Evolutionary conservation across 306 rosid genomes (phyloP).

Genomic region (Begonia fuchsioides): DNA sequence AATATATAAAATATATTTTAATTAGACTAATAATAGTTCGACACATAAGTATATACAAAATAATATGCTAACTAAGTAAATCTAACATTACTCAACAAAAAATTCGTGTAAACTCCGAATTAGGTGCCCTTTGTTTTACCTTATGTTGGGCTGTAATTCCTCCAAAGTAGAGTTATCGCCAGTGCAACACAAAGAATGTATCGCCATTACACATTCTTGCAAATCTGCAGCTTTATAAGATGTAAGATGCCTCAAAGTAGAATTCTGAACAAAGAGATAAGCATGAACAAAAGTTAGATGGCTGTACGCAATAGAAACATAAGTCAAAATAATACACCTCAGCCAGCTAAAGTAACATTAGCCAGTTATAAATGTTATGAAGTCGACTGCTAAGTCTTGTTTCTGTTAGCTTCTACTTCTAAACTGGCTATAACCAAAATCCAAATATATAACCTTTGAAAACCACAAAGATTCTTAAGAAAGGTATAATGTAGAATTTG

Average conservation of each 20-base stretch:
- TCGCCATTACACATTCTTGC: conserved; percentile 51
- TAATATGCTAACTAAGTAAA: too few species aligned
- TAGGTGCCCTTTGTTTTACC: conserved; percentile 16
- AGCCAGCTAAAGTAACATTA: neutral
- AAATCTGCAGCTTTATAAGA: conserved; percentile 50
- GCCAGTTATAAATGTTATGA: too few species aligned
- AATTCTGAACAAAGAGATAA: conserved; percentile 28
- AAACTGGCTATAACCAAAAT: too few species aligned
- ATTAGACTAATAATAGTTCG: too few species aligned
- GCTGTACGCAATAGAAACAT: conserved; percentile 3
- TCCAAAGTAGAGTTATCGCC: conserved; percentile 26
- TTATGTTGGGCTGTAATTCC: conserved; percentile 64
- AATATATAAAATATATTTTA: too few species aligned
- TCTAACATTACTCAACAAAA: neutral
- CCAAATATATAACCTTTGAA: too few species aligned
- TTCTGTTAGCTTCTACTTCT: too few species aligned
- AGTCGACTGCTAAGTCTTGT: too few species aligned
- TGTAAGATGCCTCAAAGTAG: conserved; percentile 51
- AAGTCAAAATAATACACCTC: conserved; percentile 23
- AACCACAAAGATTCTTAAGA: too few species aligned
- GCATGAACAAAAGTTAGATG: conserved; percentile 1
- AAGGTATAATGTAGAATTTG: too few species aligned
- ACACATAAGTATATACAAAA: too few species aligned
- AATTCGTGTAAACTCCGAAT: neutral
- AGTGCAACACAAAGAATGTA: conserved; percentile 39